Percentiles rank a stretch among this genome's conserved stretches.
Conservation (phyloP, 768 basidiomycete species). For the Scleroderma citrinum region DNA sequence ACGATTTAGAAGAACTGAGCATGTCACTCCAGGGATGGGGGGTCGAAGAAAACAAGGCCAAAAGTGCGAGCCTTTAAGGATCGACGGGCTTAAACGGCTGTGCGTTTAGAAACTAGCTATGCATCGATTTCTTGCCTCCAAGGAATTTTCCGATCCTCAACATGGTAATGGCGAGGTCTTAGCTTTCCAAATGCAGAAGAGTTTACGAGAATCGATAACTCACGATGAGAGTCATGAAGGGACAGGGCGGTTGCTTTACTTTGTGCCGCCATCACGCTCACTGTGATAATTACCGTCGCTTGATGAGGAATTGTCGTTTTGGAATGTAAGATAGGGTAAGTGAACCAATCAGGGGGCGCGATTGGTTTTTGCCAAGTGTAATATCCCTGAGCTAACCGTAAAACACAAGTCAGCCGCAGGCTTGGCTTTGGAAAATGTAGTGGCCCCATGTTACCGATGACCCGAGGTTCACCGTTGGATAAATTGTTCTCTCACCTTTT, state of each 20-base stretch:
- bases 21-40: background rate
- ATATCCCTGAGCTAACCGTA: background rate
- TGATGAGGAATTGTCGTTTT: background rate
- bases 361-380: background rate
- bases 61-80: background rate
- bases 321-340: background rate
- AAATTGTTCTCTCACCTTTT: background rate
- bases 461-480: background rate
- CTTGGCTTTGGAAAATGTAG: background rate
- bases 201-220: slow-evolving; percentile 3
- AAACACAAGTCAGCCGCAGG: background rate
- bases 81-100: background rate
- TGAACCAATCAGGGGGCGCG: background rate
- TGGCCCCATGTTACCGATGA: background rate
- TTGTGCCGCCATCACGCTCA: background rate
- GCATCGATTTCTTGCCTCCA: background rate
- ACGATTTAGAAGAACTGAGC: background rate
- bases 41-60: background rate
- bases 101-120: background rate
- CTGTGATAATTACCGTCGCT: background rate
- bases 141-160: background rate
- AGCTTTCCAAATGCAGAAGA: background rate
- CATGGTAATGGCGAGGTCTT: background rate
- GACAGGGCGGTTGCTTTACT: background rate
- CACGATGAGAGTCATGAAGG: background rate